These are phyloP conservation scores for Paraphysoderma sedebokerense DNA, from an alignment of 371 early-diverging fungal species.

Conservation along the genomic window DNA sequence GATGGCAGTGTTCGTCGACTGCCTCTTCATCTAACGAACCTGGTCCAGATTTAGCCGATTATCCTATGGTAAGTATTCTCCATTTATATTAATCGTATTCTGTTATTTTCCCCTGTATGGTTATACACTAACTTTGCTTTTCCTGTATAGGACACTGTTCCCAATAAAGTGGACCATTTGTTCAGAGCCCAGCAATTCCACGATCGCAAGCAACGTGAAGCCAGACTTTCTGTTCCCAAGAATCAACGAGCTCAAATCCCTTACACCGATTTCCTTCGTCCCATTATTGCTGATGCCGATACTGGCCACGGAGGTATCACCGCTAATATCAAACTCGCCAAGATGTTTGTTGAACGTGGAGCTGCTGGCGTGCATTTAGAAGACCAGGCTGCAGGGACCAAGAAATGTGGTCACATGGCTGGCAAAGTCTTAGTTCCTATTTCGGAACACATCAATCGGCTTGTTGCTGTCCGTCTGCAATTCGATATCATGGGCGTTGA, in stretches of 20 bases:
- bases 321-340: slow-evolving; percentile 79
- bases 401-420: slow-evolving; percentile 98
- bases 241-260: slow-evolving; percentile 52
- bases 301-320: slow-evolving; percentile 92
- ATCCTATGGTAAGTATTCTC: slow-evolving; percentile 63
- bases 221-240: slow-evolving; percentile 47
- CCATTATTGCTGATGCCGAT: slow-evolving; percentile 96
- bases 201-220: slow-evolving; percentile 91
- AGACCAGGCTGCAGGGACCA: slow-evolving; percentile 83
- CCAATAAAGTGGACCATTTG: slow-evolving; percentile 96
- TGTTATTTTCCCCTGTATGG: not conserved
- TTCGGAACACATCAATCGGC: slow-evolving; percentile 91
- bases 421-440: slow-evolving; percentile 96
- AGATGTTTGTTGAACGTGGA: slow-evolving; percentile 86
- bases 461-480: slow-evolving; percentile 90
- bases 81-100: not conserved
- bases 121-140: not conserved
- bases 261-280: slow-evolving; percentile 77
- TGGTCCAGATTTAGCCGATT: slow-evolving; percentile 96
- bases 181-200: slow-evolving; percentile 96
- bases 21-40: slow-evolving; percentile 95
- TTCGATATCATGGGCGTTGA: slow-evolving; percentile 97
- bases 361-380: slow-evolving; percentile 86
- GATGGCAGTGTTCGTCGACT: slow-evolving; percentile 96
- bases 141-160: slow-evolving; percentile 98